Conservation (phyloP, 1,284 basidiomycete species). For the Rhodotorula sp. region DNA sequence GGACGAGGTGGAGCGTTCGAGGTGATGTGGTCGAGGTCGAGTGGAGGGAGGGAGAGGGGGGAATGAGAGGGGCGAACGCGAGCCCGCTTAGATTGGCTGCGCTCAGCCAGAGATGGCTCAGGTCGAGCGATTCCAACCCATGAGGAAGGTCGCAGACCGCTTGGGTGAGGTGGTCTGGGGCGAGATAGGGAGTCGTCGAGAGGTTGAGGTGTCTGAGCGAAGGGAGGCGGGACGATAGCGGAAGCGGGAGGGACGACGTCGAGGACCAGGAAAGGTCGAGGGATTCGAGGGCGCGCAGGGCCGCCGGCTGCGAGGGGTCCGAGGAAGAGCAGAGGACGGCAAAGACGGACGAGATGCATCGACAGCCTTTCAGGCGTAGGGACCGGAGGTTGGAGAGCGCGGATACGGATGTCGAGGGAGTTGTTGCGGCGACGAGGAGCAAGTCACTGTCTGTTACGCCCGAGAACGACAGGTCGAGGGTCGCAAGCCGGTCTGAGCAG, state of each 20-base stretch:
- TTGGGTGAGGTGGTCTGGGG: background rate
- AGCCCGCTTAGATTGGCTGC: background rate
- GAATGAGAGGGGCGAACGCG: background rate
- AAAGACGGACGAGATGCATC: background rate
- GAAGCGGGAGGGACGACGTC: constrained; percentile 4
- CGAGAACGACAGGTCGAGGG: constrained; percentile 6
- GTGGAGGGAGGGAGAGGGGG: too few relatives aligned
- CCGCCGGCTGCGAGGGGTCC: too few relatives aligned
- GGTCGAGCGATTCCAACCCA: constrained; percentile 1
- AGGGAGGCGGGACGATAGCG: background rate
- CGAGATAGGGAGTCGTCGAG: background rate
- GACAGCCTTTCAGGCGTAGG: background rate
- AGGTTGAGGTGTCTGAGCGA: background rate
- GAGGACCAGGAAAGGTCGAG: constrained; percentile 21
- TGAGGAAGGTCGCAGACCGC: constrained; percentile 3
- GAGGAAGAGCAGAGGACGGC: background rate
- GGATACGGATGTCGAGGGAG: too few relatives aligned
- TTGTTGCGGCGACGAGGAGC: background rate
- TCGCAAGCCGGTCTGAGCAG: background rate
- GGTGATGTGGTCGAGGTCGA: too few relatives aligned
- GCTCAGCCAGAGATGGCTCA: constrained; percentile 11
- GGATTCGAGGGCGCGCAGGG: background rate
- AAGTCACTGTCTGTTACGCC: constrained; percentile 4
- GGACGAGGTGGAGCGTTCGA: background rate
- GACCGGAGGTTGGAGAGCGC: background rate